Percentiles rank a stretch among this genome's conserved stretches.
phyloP scores from a whole-genome alignment of 495 filamentous ascomycete genomes.

The Neohortaea acidophila region DNA sequence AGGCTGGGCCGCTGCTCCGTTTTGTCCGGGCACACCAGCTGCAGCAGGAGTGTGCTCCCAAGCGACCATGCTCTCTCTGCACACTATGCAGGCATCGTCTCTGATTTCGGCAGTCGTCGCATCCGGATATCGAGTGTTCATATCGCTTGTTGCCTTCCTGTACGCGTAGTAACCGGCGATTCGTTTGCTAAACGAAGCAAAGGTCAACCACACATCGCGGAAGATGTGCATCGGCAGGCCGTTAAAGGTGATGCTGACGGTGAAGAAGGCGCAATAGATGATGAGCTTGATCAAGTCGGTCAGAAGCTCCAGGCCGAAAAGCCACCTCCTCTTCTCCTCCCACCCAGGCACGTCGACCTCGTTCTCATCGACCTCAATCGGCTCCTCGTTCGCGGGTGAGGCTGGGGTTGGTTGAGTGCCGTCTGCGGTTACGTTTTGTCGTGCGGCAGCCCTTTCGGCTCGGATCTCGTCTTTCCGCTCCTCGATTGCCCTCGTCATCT shows the following conservation, averaged over 20 bases:
- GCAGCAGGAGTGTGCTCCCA: slow-evolving; percentile 36
- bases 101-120: slow-evolving; percentile 77
- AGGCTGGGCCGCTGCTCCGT: slow-evolving; percentile 3
- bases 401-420: slow-evolving; percentile 29
- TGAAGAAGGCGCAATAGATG: slow-evolving; percentile 83
- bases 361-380: slow-evolving; percentile 55
- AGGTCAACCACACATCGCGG: slow-evolving; percentile 83
- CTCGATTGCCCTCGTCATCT: slow-evolving; percentile 47
- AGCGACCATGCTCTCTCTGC: slow-evolving; percentile 83
- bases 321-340: slow-evolving; percentile 90
- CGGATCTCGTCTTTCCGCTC: slow-evolving; percentile 42
- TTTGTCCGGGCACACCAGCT: slow-evolving; percentile 13
- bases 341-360: slow-evolving; percentile 90
- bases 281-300: slow-evolving; percentile 84
- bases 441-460: slow-evolving; percentile 45
- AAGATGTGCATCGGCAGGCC: slow-evolving; percentile 93
- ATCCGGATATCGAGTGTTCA: slow-evolving; percentile 84
- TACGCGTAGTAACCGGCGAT: slow-evolving; percentile 79
- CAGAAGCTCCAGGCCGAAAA: slow-evolving; percentile 74
- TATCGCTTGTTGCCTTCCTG: slow-evolving; percentile 73
- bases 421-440: slow-evolving; percentile 40
- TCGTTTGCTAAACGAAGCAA: slow-evolving; percentile 75
- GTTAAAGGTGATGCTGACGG: slow-evolving; percentile 81
- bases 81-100: slow-evolving; percentile 94
- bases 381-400: slow-evolving; percentile 25